Evolutionary conservation across 1,139 yeast genomes (phyloP).

Genomic region (Suhomyces atakaporum): DNA sequence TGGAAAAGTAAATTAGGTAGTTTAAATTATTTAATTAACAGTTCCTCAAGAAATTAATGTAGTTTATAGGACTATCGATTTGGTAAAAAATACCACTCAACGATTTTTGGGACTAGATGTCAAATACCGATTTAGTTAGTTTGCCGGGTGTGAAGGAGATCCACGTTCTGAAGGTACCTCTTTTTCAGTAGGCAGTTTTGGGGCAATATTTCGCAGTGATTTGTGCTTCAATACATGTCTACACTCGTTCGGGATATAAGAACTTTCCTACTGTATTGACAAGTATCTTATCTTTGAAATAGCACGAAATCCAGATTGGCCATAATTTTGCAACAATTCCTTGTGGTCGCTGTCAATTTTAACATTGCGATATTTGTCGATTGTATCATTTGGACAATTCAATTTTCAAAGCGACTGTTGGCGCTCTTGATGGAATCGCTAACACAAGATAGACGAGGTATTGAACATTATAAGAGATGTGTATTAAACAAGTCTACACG

Average conservation of each 20-base stretch:
- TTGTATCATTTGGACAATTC: neutral
- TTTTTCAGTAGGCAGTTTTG: too few species aligned
- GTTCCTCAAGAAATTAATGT: neutral
- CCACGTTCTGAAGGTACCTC: too few species aligned
- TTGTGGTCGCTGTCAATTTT: constrained; percentile 3
- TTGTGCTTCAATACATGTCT: constrained; percentile 2
- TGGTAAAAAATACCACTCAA: too few species aligned
- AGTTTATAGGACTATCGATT: too few species aligned
- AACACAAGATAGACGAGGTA: too few species aligned
- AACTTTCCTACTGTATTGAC: neutral
- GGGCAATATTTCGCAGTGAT: constrained; percentile 1
- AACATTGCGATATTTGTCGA: neutral
- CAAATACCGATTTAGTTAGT: too few species aligned
- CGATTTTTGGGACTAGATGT: too few species aligned
- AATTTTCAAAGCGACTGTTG: too few species aligned
- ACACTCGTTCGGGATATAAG: neutral
- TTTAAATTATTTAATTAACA: constrained; percentile 9
- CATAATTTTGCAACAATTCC: constrained; percentile 4
- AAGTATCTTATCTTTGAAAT: neutral
- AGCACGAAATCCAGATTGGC: constrained; percentile 2
- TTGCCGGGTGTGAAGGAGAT: too few species aligned
- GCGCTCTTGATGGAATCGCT: too few species aligned
- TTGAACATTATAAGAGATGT: too few species aligned
- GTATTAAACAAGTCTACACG: too few species aligned
- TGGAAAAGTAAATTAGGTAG: constrained; percentile 24